A percentile compares a stretch with the other conserved stretches of the same genome.
These are phyloP conservation scores for Pseudogymnoascus sp. DNA, from an alignment of 2,329 filamentous ascomycete species.

Conservation along the genomic window DNA sequence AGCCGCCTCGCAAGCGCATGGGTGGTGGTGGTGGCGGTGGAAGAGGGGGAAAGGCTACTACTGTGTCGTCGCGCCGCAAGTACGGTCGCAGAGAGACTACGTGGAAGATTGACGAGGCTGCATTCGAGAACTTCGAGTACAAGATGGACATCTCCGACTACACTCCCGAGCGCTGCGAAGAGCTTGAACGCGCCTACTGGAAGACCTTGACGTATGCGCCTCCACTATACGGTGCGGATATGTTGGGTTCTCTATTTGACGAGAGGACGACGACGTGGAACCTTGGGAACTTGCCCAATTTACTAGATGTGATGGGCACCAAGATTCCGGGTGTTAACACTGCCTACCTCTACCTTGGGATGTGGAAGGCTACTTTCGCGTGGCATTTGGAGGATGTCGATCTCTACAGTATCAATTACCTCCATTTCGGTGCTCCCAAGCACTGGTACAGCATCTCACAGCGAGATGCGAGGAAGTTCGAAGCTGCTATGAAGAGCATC, in stretches of 20 bases:
- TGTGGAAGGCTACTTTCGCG: slow-evolving; percentile 99
- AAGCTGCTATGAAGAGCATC: slow-evolving; percentile 88
- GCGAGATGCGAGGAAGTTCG: slow-evolving; percentile 84
- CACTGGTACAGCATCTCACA: slow-evolving; percentile 99
- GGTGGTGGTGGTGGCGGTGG: slow-evolving; percentile 37
- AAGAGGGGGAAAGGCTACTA: slow-evolving; percentile 46
- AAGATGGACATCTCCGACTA: slow-evolving; percentile 81
- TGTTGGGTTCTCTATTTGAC: slow-evolving; percentile 90
- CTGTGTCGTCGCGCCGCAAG: slow-evolving; percentile 79
- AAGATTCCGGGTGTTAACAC: slow-evolving; percentile 98
- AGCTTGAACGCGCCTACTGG: slow-evolving; percentile 93
- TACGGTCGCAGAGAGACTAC: slow-evolving; percentile 72
- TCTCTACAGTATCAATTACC: slow-evolving; percentile 98
- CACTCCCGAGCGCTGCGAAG: slow-evolving; percentile 83
- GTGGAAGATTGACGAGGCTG: slow-evolving; percentile 77
- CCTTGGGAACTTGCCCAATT: slow-evolving; percentile 84
- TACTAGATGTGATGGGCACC: slow-evolving; percentile 87
- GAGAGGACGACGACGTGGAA: slow-evolving; percentile 84
- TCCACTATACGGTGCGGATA: slow-evolving; percentile 91
- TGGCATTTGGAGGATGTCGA: slow-evolving; percentile 99
- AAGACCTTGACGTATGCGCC: slow-evolving; percentile 92
- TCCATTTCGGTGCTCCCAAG: slow-evolving; percentile 96
- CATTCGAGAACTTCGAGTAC: slow-evolving; percentile 88
- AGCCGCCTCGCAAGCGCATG: slow-evolving; percentile 34
- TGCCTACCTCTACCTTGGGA: slow-evolving; percentile 92